Conservation (phyloP, 176 grass and related monocot genomes). For the Raddia guianensis region DNA sequence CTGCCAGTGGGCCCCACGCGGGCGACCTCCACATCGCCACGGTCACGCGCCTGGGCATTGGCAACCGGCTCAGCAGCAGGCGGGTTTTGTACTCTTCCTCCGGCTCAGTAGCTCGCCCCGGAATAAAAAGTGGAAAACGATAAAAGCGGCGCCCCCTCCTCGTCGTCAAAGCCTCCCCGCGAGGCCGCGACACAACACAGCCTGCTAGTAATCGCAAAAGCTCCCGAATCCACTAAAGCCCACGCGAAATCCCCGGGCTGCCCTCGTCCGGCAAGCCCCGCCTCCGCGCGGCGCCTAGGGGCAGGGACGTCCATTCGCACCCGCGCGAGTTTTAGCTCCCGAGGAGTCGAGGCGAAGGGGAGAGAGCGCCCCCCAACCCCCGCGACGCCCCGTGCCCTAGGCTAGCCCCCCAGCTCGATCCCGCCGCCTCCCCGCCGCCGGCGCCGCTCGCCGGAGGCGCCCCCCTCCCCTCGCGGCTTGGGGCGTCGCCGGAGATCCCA, state of each 20-base stretch:
- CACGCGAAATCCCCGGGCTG: conserved; percentile 30
- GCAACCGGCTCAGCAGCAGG: not conserved
- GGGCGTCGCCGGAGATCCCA: not conserved
- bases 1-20: not conserved
- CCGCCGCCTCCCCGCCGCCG: conserved; percentile 26
- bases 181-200: not conserved
- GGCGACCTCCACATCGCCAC: not conserved
- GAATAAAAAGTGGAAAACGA: not conserved
- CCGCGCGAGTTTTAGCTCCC: conserved; percentile 39
- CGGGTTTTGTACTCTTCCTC: not conserved
- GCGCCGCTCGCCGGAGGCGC: conserved; percentile 1
- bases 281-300: not conserved
- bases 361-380: not conserved
- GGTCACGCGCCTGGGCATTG: not conserved
- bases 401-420: conserved; percentile 16
- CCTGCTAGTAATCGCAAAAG: not conserved
- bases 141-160: not conserved
- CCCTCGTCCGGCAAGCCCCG: not conserved
- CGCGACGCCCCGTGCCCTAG: conserved; percentile 30
- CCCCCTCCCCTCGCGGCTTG: not conserved
- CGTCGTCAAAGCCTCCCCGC: not conserved
- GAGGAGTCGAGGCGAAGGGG: conserved; percentile 4
- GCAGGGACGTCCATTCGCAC: conserved; percentile 24
- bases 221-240: conserved; percentile 9
- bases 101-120: not conserved